A percentile compares a stretch with the other conserved stretches of the same genome.
Conservation (phyloP, 208 protist species). For the Wallacemonas sp. region DNA sequence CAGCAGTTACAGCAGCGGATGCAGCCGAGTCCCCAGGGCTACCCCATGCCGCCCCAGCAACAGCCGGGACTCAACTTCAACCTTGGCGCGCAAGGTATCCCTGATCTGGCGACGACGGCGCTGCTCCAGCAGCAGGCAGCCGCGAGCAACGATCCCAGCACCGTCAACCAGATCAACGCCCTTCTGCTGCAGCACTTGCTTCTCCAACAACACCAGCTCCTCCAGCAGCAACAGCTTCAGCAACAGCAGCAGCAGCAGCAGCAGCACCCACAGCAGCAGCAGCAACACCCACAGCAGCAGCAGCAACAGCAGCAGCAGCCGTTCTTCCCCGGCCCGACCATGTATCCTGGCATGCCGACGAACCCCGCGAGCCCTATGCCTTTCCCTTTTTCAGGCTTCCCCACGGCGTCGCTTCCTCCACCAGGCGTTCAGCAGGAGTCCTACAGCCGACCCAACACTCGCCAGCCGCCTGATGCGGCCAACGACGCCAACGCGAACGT, state of each 20-base stretch:
- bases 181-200: slow-evolving; percentile 12
- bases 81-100: not conserved
- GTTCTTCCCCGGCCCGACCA: not conserved
- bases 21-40: not conserved
- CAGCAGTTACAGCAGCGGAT: slow-evolving; percentile 1
- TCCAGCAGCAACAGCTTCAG: slow-evolving; percentile 12
- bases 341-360: not conserved
- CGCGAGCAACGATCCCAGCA: slow-evolving; percentile 3
- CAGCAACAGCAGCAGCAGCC: slow-evolving; percentile 1
- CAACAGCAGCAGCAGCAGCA: slow-evolving; percentile 13
- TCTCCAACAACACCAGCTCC: slow-evolving; percentile 11
- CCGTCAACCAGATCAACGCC: slow-evolving; percentile 12
- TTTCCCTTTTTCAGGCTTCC: not conserved
- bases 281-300: slow-evolving; percentile 9
- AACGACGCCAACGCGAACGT: slow-evolving; percentile 22
- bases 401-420: not conserved
- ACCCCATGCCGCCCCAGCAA: slow-evolving; percentile 9
- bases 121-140: slow-evolving; percentile 11
- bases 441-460: slow-evolving; percentile 26
- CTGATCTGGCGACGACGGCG: slow-evolving; percentile 6
- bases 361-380: not conserved
- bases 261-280: slow-evolving; percentile 3
- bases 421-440: slow-evolving; percentile 8
- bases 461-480: slow-evolving; percentile 8
- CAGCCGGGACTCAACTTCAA: slow-evolving; percentile 8